Evolutionary conservation across 331 rosid genomes (phyloP).

Genomic region (Erythrophleum ivorense): DNA sequence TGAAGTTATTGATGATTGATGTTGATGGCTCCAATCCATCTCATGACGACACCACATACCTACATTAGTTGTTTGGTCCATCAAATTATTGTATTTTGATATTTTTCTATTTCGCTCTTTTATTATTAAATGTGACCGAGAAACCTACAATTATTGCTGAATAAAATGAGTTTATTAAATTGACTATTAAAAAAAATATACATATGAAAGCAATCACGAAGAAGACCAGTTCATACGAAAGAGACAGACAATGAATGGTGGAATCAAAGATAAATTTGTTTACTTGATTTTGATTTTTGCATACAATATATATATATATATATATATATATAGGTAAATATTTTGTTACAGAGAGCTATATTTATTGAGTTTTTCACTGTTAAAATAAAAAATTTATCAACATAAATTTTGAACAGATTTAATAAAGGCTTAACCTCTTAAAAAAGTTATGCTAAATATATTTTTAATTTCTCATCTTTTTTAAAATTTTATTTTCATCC

Average conservation of each 20-base stretch:
- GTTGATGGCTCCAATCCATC: slow-evolving; percentile 38
- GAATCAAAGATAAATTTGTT: not conserved
- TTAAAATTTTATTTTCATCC: too few relatives aligned
- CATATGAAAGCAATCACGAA: not conserved
- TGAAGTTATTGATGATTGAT: slow-evolving; percentile 34
- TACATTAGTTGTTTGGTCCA: slow-evolving; percentile 12
- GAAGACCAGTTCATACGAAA: slow-evolving; percentile 9
- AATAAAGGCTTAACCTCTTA: too few relatives aligned
- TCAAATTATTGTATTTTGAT: slow-evolving; percentile 7
- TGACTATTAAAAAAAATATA: not conserved
- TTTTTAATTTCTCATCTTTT: too few relatives aligned
- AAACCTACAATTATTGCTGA: not conserved
- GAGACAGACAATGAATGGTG: not conserved
- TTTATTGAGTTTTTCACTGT: too few relatives aligned
- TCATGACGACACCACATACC: slow-evolving; percentile 28
- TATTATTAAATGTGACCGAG: not conserved
- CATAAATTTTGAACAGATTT: too few relatives aligned
- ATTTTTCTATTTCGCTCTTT: not conserved
- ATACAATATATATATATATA: too few relatives aligned
- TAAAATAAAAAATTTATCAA: too few relatives aligned
- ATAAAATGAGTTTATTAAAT: not conserved
- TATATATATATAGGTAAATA: too few relatives aligned
- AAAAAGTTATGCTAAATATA: too few relatives aligned
- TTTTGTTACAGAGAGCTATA: too few relatives aligned
- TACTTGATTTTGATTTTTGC: not conserved